Evolutionary conservation across 345 rosid species (phyloP).

Genomic region (Trapa bicornis): DNA sequence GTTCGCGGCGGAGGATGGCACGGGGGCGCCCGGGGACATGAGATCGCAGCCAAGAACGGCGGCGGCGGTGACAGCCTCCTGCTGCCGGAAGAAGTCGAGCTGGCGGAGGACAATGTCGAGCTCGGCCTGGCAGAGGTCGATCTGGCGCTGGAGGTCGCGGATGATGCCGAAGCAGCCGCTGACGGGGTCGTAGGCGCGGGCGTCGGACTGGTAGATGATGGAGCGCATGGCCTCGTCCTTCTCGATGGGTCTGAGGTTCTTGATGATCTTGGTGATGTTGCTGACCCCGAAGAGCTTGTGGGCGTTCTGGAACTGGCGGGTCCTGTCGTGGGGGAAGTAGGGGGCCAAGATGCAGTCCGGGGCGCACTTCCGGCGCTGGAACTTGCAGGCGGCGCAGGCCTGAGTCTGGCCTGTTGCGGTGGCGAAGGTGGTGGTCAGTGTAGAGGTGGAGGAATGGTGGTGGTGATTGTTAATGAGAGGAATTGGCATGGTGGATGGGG

Average conservation of each 20-base stretch:
- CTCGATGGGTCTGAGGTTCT: slow-evolving; percentile 40
- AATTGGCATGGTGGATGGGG: slow-evolving; percentile 4
- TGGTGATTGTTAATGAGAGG: slow-evolving; percentile 5
- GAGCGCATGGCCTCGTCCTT: slow-evolving; percentile 81
- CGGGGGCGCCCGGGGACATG: not conserved
- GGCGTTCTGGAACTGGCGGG: slow-evolving; percentile 75
- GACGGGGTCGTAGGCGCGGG: slow-evolving; percentile 73
- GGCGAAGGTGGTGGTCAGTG: not conserved
- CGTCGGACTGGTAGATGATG: slow-evolving; percentile 78
- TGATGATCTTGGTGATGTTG: slow-evolving; percentile 79
- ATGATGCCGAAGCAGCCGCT: slow-evolving; percentile 69
- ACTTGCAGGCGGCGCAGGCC: slow-evolving; percentile 96
- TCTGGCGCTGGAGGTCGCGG: slow-evolving; percentile 53
- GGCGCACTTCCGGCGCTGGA: slow-evolving; percentile 85
- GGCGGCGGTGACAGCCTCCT: slow-evolving; percentile 9
- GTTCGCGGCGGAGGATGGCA: not conserved
- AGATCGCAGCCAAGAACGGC: slow-evolving; percentile 15
- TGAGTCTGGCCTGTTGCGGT: slow-evolving; percentile 21
- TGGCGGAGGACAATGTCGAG: slow-evolving; percentile 73
- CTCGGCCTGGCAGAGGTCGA: slow-evolving; percentile 54
- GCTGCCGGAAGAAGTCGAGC: slow-evolving; percentile 37
- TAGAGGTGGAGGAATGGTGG: not conserved
- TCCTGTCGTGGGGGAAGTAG: slow-evolving; percentile 82
- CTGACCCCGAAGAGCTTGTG: slow-evolving; percentile 91
- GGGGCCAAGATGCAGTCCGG: slow-evolving; percentile 96